phyloP scores from a whole-genome alignment of 139 green algal genomes.

The Closterium sp. region DNA sequence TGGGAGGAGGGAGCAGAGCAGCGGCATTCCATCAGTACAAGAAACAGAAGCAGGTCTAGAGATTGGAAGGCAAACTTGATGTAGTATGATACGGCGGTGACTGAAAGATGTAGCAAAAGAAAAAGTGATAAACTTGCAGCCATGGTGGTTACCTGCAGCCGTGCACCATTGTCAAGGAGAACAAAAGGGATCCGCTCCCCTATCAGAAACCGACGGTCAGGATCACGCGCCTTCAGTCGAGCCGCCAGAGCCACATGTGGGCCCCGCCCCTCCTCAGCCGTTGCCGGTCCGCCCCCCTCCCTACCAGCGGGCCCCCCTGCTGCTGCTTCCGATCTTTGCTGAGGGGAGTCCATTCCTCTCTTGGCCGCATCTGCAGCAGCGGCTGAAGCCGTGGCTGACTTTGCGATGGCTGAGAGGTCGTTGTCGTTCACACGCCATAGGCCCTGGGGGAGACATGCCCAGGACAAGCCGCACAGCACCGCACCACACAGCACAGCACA shows the following conservation, averaged over 20 bases:
- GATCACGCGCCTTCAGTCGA: constrained; percentile 28
- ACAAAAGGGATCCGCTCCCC: constrained; percentile 41
- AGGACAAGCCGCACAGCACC: not conserved
- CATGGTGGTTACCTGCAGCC: constrained; percentile 11
- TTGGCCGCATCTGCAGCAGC: not conserved
- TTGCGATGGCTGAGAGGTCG: constrained; percentile 21
- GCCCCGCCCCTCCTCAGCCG: constrained; percentile 27
- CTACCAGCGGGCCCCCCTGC: not conserved
- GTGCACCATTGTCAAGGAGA: constrained; percentile 10
- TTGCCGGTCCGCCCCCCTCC: not conserved
- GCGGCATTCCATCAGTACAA: too few species aligned
- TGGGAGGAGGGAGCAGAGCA: not conserved
- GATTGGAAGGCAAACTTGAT: not conserved
- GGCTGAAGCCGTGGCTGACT: not conserved
- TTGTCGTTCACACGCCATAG: constrained; percentile 35
- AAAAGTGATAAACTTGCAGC: not conserved
- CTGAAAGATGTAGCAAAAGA: too few species aligned
- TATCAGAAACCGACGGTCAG: constrained; percentile 35
- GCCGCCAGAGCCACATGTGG: constrained; percentile 41
- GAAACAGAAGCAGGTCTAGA: not conserved
- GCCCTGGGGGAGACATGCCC: not conserved
- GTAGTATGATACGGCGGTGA: too few species aligned
- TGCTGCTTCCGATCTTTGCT: not conserved
- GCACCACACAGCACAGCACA: too few species aligned
- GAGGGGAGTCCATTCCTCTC: not conserved